Conservation (phyloP, 192 early-diverging fungal genomes). For the Coemansia reversa region DNA sequence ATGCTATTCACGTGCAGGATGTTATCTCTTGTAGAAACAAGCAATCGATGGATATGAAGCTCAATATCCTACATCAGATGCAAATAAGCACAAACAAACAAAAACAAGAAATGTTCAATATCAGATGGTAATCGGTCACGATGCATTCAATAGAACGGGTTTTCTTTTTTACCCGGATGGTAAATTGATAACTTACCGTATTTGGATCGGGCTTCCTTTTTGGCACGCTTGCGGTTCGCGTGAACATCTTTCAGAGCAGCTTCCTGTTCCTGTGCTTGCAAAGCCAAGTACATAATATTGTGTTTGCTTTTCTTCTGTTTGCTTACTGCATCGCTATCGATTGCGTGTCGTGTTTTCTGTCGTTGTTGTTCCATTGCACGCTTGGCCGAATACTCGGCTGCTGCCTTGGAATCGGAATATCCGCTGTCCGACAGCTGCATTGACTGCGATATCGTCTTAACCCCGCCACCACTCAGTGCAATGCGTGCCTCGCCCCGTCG, state of each 20-base stretch:
- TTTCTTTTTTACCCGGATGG: no score
- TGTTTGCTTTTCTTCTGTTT: conserved; percentile 68
- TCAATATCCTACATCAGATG: no score
- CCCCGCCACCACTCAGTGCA: conserved; percentile 1
- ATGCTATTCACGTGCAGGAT: no score
- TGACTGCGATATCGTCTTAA: conserved; percentile 17
- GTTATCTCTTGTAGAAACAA: no score
- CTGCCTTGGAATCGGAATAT: conserved; percentile 37
- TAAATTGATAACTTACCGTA: conserved; percentile 54
- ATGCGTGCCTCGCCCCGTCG: conserved; percentile 27
- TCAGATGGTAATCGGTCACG: no score
- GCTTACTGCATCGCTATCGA: conserved; percentile 29
- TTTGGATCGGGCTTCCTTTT: conserved; percentile 63
- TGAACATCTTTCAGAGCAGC: conserved; percentile 60
- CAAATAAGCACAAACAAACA: no score
- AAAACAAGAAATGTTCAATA: no score
- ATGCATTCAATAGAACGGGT: no score
- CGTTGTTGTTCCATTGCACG: conserved; percentile 20
- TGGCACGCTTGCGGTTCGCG: conserved; percentile 62
- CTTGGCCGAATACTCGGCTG: conserved; percentile 19
- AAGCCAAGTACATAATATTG: conserved; percentile 77
- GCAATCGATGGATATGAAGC: no score
- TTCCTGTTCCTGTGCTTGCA: conserved; percentile 69
- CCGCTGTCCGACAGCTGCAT: conserved; percentile 26
- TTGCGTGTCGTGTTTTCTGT: conserved; percentile 16